phyloP scores from a whole-genome alignment of 352 stramenopile species.

The Aphanomyces invadans region DNA sequence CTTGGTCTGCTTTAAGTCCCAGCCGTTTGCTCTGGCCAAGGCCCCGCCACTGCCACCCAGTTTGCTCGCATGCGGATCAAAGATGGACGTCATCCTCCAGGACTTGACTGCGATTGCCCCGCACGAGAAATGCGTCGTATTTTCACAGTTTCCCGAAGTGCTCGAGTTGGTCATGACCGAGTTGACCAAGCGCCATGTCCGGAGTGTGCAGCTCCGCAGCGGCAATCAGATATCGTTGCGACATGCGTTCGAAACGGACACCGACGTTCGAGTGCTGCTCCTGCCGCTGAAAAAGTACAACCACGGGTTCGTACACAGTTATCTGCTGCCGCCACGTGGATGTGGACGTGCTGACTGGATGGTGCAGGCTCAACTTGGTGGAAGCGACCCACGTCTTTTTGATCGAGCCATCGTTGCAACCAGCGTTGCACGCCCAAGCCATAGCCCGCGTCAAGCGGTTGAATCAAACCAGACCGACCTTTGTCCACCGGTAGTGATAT shows the following conservation, averaged over 20 bases:
- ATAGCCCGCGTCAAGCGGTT: conserved; percentile 22
- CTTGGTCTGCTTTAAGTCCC: neutral
- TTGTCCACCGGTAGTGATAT: conserved; percentile 18
- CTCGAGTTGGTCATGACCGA: neutral
- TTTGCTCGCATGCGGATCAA: neutral
- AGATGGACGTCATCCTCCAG: conserved; percentile 3
- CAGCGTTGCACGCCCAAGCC: conserved; percentile 17
- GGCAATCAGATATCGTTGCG: conserved; percentile 3
- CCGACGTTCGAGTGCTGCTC: conserved; percentile 2
- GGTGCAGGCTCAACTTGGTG: conserved; percentile 20
- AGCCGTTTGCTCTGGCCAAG: conserved; percentile 2
- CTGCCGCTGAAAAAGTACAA: conserved; percentile 25
- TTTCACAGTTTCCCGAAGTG: conserved; percentile 18
- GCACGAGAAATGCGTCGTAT: conserved; percentile 15
- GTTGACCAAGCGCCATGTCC: neutral
- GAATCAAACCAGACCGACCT: conserved; percentile 17
- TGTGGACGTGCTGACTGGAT: too few relatives aligned
- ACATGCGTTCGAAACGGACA: conserved; percentile 2
- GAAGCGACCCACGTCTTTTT: conserved; percentile 25
- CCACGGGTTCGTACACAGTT: conserved; percentile 7
- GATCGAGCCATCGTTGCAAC: conserved; percentile 18
- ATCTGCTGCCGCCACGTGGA: neutral
- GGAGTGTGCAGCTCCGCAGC: conserved; percentile 8
- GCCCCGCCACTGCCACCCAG: neutral
- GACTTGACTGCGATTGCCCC: neutral